Base-by-base conservation (phyloP, 345 rosid genomes). In the Populus simonii region DNA sequence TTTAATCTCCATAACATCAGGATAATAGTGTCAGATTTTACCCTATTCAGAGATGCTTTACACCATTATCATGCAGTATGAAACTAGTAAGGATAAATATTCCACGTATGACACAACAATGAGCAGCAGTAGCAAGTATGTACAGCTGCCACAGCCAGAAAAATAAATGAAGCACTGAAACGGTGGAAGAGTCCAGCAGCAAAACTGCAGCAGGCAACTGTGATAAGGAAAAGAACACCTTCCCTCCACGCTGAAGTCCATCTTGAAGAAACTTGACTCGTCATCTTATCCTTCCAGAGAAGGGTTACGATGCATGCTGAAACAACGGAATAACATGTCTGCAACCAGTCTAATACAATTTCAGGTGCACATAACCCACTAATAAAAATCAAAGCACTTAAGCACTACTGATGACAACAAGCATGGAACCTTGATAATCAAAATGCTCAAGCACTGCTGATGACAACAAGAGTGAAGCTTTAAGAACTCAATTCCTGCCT, bases 281-380 rank as follows among this genome's bases (percentile, higher is more conserved):
- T 76, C 47, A 86, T 79, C 81, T 86, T 90, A 82, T 91, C 97
- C 68, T 90, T 88, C 93, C 90, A 87, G 47, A 97, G 93, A 79
- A 93, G 91, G 20, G 91, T 86, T 67, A 96, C 89, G 72, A 96
- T 91, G 76, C 93, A 92, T 45, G 98, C 97, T 51, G 98, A 92
- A 83, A 96, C 99, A 69, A 96, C 99, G 71, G 99, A 96, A 79
- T 96, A 96, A 72, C 98, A 97, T 36, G 97, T 96, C 99, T 96
- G 92, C 87, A 86, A 83, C 80, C 86, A 51, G 13, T 51, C 68
- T 67, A 70, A 71, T 39, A 72, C 17, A 25, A 70, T 13, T 41
- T 61, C 15, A 79, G 82, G 74, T 62, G 76, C 69, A 68, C 20
- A 66, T 31, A 22, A 20, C 68, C 66, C 66, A 61, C 66, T 41